Evolutionary conservation across 768 basidiomycete genomes (phyloP).

Genomic region (Leucosporidium creatinivorum): DNA sequence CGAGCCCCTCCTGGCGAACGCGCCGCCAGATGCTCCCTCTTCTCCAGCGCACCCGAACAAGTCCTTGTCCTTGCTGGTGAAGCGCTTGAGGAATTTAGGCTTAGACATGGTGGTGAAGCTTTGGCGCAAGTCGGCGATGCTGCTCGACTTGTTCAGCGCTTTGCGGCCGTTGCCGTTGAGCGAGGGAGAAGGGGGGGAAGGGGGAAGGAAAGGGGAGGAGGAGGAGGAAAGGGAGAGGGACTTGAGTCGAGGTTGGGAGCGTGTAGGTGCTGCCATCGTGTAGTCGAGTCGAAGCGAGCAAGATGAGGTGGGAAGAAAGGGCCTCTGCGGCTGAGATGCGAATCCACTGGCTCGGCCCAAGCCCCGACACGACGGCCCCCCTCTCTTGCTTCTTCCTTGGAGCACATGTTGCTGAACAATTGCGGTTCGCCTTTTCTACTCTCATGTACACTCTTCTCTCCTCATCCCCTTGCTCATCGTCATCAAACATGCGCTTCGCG

Average conservation of each 20-base stretch:
- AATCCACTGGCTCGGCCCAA: no score
- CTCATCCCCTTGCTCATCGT: no score
- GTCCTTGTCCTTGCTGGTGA: no score
- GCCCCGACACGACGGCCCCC: neutral
- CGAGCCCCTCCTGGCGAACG: neutral
- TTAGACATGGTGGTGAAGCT: no score
- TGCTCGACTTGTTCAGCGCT: neutral
- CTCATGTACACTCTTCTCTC: no score
- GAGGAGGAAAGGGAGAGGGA: neutral
- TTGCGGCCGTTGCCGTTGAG: neutral
- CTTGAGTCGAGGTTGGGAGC: neutral
- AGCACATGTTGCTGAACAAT: no score
- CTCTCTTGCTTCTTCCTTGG: neutral
- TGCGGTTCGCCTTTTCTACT: no score
- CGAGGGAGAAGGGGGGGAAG: neutral
- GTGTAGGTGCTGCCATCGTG: neutral
- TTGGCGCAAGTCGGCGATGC: neutral
- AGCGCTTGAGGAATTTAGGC: no score
- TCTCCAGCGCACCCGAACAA: no score
- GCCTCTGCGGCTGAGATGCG: no score
- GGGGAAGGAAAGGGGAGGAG: neutral
- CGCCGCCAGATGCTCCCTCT: no score
- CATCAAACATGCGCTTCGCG: no score
- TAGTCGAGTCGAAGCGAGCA: neutral
- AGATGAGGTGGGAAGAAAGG: neutral